phyloP scores from a whole-genome alignment of 1,139 yeast species.

The Pichia sp. region DNA sequence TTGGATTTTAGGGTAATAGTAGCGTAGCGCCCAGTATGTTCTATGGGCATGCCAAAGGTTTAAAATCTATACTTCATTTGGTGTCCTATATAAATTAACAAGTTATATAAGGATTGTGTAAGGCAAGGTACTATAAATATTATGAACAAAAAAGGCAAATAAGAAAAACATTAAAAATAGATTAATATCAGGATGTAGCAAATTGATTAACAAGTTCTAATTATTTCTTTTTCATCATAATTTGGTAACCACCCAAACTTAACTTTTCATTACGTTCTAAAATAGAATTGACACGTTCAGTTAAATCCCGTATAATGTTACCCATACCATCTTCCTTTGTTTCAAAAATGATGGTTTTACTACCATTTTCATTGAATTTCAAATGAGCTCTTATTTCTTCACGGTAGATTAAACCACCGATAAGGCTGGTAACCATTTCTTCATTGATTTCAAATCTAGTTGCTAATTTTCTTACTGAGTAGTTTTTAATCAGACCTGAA shows the following conservation, averaged over 20 bases:
- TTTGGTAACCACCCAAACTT: slow-evolving; percentile 65
- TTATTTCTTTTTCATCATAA: slow-evolving; percentile 19
- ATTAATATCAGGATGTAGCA: slow-evolving; percentile 2
- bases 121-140: not conserved
- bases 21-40: too few species aligned
- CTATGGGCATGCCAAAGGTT: too few species aligned
- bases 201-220: not conserved
- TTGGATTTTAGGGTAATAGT: too few species aligned
- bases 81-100: too few species aligned
- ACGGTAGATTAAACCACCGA: slow-evolving; percentile 67
- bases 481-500: slow-evolving; percentile 15
- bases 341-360: slow-evolving; percentile 63
- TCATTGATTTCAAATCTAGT: slow-evolving; percentile 51
- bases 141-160: not conserved
- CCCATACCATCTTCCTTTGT: slow-evolving; percentile 75
- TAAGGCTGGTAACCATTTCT: slow-evolving; percentile 52
- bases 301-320: slow-evolving; percentile 79
- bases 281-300: slow-evolving; percentile 77
- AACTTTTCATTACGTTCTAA: slow-evolving; percentile 84
- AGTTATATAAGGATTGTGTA: too few species aligned
- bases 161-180: not conserved
- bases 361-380: slow-evolving; percentile 51
- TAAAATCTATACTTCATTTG: too few species aligned
- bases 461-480: slow-evolving; percentile 14
- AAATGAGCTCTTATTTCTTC: slow-evolving; percentile 70